These are phyloP conservation scores for Salicornia ramosissima DNA, from an alignment of 148 eudicot species.

Conservation along the genomic window DNA sequence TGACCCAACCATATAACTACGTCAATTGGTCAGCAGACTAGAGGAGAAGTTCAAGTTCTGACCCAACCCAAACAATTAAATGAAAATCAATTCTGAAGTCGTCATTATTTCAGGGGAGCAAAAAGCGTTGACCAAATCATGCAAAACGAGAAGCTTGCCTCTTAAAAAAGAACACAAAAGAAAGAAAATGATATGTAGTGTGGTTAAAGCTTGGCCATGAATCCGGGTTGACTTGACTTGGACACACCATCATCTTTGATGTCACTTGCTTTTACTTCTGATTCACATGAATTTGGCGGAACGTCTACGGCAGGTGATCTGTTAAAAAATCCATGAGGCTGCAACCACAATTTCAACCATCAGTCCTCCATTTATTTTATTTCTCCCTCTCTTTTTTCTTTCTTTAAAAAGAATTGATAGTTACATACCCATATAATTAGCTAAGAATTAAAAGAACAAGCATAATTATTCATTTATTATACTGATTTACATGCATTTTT, in stretches of 20 bases:
- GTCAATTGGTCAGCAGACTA: not conserved
- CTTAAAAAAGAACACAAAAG: not conserved
- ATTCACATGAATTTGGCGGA: constrained; percentile 41
- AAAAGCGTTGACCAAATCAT: not conserved
- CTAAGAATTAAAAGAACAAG: no score
- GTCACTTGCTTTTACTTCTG: constrained; percentile 28
- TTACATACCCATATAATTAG: no score
- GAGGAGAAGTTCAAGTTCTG: not conserved
- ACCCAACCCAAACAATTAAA: no score
- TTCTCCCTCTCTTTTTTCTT: no score
- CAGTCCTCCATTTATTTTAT: not conserved
- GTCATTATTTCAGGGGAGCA: no score
- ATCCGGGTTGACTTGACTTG: constrained; percentile 14
- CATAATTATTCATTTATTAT: no score
- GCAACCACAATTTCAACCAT: constrained; percentile 11
- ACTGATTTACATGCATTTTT: no score
- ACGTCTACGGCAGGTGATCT: constrained; percentile 63
- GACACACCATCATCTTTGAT: constrained; percentile 22
- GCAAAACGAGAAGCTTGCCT: no score
- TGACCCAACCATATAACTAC: not conserved
- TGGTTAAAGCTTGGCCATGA: constrained; percentile 23
- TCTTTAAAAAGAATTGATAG: no score
- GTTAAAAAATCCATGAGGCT: constrained; percentile 66
- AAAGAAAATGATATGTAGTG: not conserved
- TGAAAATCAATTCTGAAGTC: no score